A percentile compares a stretch with the other conserved stretches of the same genome.
Evolutionary conservation across 352 stramenopile genomes (phyloP).

Genomic region (Hyaloperonospora brassicae): DNA sequence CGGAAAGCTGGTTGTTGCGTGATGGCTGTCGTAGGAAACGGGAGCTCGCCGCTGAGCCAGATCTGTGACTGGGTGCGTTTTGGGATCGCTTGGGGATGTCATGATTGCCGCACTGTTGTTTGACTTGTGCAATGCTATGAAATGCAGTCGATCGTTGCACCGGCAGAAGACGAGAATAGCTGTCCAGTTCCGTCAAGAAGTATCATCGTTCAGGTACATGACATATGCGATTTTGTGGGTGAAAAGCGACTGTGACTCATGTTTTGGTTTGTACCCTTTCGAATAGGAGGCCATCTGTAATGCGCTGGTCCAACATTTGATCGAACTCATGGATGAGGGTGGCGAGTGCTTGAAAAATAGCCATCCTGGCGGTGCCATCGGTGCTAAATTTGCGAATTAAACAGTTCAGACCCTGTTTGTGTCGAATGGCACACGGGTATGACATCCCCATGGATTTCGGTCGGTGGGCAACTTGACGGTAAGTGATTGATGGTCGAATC

Average conservation of each 20-base stretch:
- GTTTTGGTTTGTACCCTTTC: background rate
- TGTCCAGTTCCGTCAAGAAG: conserved; percentile 70
- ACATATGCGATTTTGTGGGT: background rate
- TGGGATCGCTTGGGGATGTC: background rate
- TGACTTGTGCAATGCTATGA: background rate
- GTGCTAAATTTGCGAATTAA: conserved; percentile 24
- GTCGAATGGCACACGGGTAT: background rate
- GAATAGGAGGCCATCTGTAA: conserved; percentile 68
- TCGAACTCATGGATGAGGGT: conserved; percentile 29
- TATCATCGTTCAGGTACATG: conserved; percentile 64
- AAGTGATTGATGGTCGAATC: no score
- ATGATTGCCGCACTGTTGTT: background rate
- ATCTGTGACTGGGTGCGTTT: conserved; percentile 26
- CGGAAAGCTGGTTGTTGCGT: conserved; percentile 30
- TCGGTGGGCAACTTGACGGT: background rate
- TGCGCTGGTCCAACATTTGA: conserved; percentile 54
- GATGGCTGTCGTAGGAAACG: conserved; percentile 45
- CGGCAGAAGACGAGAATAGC: conserved; percentile 33
- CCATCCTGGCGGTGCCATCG: conserved; percentile 69
- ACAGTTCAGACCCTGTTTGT: background rate
- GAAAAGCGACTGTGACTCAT: background rate
- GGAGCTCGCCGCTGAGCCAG: conserved; percentile 26
- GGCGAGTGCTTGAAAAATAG: conserved; percentile 36
- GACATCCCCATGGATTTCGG: background rate
- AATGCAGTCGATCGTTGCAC: conserved; percentile 21